Conservation (phyloP, 1,284 basidiomycete species). For the Exsudoporus floridanus region DNA sequence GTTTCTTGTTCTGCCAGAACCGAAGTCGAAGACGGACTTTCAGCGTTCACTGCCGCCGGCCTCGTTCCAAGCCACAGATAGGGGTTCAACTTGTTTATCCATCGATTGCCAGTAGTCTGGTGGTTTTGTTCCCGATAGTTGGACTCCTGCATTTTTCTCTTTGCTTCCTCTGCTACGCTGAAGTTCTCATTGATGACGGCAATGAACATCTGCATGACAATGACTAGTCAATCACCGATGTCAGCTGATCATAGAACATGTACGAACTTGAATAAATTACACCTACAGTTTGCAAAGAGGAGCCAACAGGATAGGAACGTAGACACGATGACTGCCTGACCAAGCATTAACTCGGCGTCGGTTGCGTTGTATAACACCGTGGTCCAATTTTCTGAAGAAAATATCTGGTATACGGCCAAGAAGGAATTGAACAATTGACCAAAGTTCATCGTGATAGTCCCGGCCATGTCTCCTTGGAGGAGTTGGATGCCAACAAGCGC, state of each 20-base stretch:
- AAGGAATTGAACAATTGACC: constrained; percentile 90
- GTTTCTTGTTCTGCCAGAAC: constrained; percentile 77
- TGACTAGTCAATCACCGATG: constrained; percentile 53
- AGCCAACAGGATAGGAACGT: constrained; percentile 87
- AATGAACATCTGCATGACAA: constrained; percentile 97
- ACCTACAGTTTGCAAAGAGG: constrained; percentile 88
- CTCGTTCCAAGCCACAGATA: constrained; percentile 80
- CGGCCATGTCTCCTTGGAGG: constrained; percentile 75
- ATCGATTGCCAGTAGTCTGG: constrained; percentile 53
- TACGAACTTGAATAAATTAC: neutral
- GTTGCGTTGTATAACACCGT: constrained; percentile 74
- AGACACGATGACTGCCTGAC: constrained; percentile 74
- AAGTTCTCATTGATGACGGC: constrained; percentile 99
- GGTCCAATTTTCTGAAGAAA: constrained; percentile 96
- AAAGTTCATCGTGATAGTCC: constrained; percentile 70
- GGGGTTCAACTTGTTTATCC: constrained; percentile 83
- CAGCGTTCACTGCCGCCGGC: constrained; percentile 72
- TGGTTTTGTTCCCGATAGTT: constrained; percentile 62
- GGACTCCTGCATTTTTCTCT: constrained; percentile 79
- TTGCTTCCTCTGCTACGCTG: constrained; percentile 88
- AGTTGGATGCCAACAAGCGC: constrained; percentile 79
- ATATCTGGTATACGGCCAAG: constrained; percentile 87
- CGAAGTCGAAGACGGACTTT: constrained; percentile 68
- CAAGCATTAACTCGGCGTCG: constrained; percentile 59
- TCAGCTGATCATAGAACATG: constrained; percentile 4